A percentile compares a stretch with the other conserved stretches of the same genome.
These are phyloP conservation scores for Lecanoromycetidae sp. DNA, from an alignment of 2,329 filamentous ascomycete species.

Conservation along the genomic window DNA sequence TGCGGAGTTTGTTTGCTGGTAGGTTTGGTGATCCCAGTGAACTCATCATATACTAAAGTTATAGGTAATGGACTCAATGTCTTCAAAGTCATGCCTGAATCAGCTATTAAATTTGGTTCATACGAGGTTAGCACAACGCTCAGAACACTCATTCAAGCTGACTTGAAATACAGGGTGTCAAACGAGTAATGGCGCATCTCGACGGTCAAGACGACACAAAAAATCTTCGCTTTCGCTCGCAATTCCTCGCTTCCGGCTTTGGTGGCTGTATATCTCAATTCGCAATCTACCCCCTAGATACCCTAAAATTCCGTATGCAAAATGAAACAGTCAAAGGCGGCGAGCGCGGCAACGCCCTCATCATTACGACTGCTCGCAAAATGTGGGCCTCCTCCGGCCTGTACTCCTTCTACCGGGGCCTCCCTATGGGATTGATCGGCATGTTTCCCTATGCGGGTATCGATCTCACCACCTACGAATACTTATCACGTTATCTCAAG, in stretches of 20 bases:
- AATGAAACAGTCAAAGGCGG: slow-evolving; percentile 86
- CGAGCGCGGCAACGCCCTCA: slow-evolving; percentile 67
- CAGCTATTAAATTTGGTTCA: slow-evolving; percentile 93
- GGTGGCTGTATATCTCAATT: slow-evolving; percentile 91
- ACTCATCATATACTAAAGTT: slow-evolving; percentile 13
- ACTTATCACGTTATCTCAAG: slow-evolving; percentile 67
- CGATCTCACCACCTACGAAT: slow-evolving; percentile 89
- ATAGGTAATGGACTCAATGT: slow-evolving; percentile 92
- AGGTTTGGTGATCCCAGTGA: slow-evolving; percentile 25
- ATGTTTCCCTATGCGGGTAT: slow-evolving; percentile 98
- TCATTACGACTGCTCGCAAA: slow-evolving; percentile 69
- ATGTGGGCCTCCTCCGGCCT: slow-evolving; percentile 72
- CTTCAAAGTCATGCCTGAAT: slow-evolving; percentile 96
- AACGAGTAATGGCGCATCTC: slow-evolving; percentile 69
- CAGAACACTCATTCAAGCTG: background rate
- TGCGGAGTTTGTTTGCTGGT: slow-evolving; percentile 89
- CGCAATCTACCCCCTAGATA: slow-evolving; percentile 66
- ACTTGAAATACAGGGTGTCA: slow-evolving; percentile 50
- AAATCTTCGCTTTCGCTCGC: slow-evolving; percentile 68
- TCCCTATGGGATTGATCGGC: slow-evolving; percentile 85
- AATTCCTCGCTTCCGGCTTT: slow-evolving; percentile 80
- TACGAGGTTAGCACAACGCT: slow-evolving; percentile 53
- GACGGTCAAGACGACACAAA: slow-evolving; percentile 80
- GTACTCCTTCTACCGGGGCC: slow-evolving; percentile 71
- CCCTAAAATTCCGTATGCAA: slow-evolving; percentile 64